These are phyloP conservation scores for Aphanomyces invadans DNA, from an alignment of 352 stramenopile genomes.

Conservation along the genomic window DNA sequence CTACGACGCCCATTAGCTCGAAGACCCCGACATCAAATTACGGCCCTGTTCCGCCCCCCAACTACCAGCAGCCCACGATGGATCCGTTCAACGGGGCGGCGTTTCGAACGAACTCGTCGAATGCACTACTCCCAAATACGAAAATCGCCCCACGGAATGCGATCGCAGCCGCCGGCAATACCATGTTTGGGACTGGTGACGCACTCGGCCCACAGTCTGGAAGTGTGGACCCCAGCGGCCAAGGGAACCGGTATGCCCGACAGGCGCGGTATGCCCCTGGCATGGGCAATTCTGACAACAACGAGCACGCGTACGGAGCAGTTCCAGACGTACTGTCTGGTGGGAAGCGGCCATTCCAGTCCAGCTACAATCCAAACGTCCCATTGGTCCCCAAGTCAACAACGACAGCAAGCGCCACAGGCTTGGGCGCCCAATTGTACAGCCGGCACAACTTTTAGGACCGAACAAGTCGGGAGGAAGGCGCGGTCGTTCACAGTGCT, in stretches of 20 bases:
- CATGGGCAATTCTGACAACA: constrained; percentile 44
- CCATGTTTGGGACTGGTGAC: constrained; percentile 39
- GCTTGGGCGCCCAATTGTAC: constrained; percentile 16
- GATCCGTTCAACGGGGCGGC: not conserved
- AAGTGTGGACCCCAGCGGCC: constrained; percentile 40
- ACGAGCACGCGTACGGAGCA: constrained; percentile 42
- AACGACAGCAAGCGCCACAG: not conserved
- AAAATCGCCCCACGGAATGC: constrained; percentile 42
- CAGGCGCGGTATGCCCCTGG: constrained; percentile 71
- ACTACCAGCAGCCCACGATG: not conserved
- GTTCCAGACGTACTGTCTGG: constrained; percentile 35
- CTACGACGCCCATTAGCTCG: not conserved
- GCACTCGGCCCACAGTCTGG: constrained; percentile 1
- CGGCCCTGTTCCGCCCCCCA: constrained; percentile 12
- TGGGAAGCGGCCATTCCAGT: constrained; percentile 37
- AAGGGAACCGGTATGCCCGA: constrained; percentile 65
- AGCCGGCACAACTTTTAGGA: constrained; percentile 24
- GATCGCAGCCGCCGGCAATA: constrained; percentile 61
- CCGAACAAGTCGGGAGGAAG: too few relatives aligned
- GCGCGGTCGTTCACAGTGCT: not conserved
- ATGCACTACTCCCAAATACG: not conserved
- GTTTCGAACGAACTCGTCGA: constrained; percentile 2
- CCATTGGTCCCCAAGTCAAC: constrained; percentile 9
- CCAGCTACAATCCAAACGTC: constrained; percentile 22
- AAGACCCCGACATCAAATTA: constrained; percentile 14